Base-by-base conservation (phyloP, 2,329 filamentous ascomycete genomes). In the Sarocladium brachiariae region DNA sequence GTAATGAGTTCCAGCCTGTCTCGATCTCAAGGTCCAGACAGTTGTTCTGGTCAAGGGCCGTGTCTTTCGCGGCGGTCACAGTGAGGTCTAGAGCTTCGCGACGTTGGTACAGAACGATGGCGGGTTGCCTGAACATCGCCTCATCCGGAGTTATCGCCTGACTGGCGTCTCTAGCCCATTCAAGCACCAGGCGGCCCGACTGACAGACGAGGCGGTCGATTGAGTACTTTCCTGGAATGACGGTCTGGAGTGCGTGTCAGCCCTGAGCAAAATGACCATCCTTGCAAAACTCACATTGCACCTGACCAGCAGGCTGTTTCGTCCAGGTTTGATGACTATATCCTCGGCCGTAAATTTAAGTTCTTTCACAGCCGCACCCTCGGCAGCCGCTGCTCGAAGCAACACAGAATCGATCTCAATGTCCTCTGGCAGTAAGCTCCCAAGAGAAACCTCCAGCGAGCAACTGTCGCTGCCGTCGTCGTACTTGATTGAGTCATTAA, bases 31-130 rank as follows among this genome's bases (percentile, higher is more conserved):
- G 71, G 52, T 95, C 87, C 1, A 97, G 72, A 1, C 81, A 83
- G 52, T 87, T 87, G 58, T 84, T 83, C 57, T 84, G 84, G 62
- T 95, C 88, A 4, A 99, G 79, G 54, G 92, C 83, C 21, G 95
- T 84, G 39, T 83, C 73, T 54, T 79, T 85, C 0, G 87, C 82
- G 0, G 87, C 75, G 37, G 72, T 74, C 7, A 95, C 70, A 46
- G 76, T 77, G 2, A 87, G 79, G 53, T 89, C 80, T 3, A 96
- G 78, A 0, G 86, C 79, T 41, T 82, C 74, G 1, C 77, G 66
- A 14, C 82, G 79, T 27, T 90, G 87, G 62, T 88, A 95, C 24
- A 92, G 75, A n/a, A 82, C 76, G 1, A 95, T 74, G 6, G 80
- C 78, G 0, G 84, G 75, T 14, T 77, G 73, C 37, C 70, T 77